Evolutionary conservation across 768 basidiomycete genomes (phyloP).

Genomic region (Lentinula lateritia): DNA sequence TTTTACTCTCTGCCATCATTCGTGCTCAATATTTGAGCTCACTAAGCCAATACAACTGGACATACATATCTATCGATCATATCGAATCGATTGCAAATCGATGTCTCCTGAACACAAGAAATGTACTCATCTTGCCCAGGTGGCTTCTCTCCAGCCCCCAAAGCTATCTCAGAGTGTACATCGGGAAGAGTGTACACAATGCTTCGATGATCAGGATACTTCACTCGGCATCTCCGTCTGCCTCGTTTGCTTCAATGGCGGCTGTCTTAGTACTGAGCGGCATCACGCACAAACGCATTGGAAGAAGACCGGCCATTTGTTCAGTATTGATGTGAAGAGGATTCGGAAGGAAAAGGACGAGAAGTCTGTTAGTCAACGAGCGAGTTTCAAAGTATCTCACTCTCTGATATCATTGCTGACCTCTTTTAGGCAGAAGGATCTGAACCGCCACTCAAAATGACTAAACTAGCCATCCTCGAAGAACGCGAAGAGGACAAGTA

Average conservation of each 20-base stretch:
- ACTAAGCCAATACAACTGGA: neutral
- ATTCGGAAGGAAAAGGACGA: neutral
- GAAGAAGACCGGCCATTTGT: constrained; percentile 64
- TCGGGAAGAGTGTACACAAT: constrained; percentile 94
- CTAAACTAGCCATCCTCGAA: constrained; percentile 81
- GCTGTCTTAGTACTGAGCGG: constrained; percentile 57
- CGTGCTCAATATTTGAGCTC: neutral
- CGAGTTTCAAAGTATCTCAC: constrained; percentile 31
- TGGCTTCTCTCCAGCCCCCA: constrained; percentile 50
- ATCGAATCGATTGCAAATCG: neutral
- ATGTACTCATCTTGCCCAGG: constrained; percentile 50
- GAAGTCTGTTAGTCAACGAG: constrained; percentile 47
- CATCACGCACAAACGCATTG: constrained; percentile 75
- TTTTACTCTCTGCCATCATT: too few relatives aligned
- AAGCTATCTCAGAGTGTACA: constrained; percentile 69
- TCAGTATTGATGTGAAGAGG: constrained; percentile 79
- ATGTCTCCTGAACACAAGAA: constrained; percentile 21
- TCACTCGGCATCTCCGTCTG: constrained; percentile 84
- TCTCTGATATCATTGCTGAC: neutral
- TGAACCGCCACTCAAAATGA: constrained; percentile 87
- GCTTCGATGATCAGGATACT: constrained; percentile 90
- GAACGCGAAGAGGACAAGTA: constrained; percentile 90
- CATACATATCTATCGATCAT: neutral
- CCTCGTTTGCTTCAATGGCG: constrained; percentile 91
- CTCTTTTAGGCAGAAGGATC: constrained; percentile 54